A percentile compares a stretch with the other conserved stretches of the same genome.
Evolutionary conservation across 176 grass and related monocot genomes (phyloP).

Genomic region (Cenchrus purpureus): DNA sequence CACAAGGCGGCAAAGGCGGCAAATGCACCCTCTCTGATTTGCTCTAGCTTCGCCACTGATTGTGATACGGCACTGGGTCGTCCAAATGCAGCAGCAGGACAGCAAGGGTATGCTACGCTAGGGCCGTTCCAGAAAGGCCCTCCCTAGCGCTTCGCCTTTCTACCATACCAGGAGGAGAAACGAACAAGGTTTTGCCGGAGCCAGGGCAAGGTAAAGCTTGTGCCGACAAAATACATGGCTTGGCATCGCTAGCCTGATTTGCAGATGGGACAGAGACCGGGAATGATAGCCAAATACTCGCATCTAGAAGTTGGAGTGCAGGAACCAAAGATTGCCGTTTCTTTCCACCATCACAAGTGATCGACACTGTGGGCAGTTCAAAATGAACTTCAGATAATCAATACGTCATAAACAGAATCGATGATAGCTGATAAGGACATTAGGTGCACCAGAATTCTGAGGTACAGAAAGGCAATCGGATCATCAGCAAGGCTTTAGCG

Average conservation of each 20-base stretch:
- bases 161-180: conserved; percentile 6
- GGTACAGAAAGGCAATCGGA: not conserved
- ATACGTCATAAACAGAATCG: no score
- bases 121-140: conserved; percentile 23
- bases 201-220: not conserved
- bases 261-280: conserved; percentile 12
- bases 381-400: not conserved
- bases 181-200: not conserved
- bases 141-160: conserved; percentile 27
- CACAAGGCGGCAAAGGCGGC: no score
- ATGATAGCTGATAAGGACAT: not conserved
- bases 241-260: conserved; percentile 1
- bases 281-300: not conserved
- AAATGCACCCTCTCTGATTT: no score
- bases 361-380: not conserved
- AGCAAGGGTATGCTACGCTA: not conserved
- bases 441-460: conserved; percentile 9
- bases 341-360: not conserved
- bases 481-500: not conserved
- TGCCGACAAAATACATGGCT: not conserved
- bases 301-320: no score
- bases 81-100: not conserved
- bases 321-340: no score
- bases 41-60: no score
- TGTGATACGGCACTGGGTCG: conserved; percentile 37